Percentiles rank a stretch among this genome's conserved stretches.
phyloP scores from a whole-genome alignment of 1,284 basidiomycete species.

The Malassezia psittaci region DNA sequence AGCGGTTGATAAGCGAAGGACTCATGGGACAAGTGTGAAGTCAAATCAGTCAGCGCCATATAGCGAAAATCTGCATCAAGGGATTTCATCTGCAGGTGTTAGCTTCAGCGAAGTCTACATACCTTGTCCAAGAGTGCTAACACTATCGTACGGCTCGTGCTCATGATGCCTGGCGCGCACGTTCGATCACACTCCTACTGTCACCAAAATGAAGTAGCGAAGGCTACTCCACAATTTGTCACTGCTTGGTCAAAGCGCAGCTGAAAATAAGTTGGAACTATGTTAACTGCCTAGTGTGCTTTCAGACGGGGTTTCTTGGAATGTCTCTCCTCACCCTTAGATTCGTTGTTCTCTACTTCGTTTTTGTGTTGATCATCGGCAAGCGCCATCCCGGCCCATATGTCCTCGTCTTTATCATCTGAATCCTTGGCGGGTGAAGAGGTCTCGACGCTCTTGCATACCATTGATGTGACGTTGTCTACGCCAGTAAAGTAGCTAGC shows the following conservation, averaged over 20 bases:
- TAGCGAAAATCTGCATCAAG: conserved; percentile 38
- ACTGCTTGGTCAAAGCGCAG: too few relatives aligned
- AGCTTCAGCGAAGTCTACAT: background rate
- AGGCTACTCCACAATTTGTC: background rate
- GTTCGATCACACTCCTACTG: too few relatives aligned
- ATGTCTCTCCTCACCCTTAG: background rate
- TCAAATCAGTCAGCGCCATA: conserved; percentile 44
- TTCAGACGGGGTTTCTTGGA: background rate
- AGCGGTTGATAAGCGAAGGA: conserved; percentile 26
- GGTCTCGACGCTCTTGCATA: background rate
- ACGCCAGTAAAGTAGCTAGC: conserved; percentile 13
- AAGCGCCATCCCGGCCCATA: conserved; percentile 13
- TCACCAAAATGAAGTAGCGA: too few relatives aligned
- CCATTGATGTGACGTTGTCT: conserved; percentile 6
- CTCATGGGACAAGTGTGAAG: conserved; percentile 21
- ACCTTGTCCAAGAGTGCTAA: conserved; percentile 35
- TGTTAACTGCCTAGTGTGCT: too few relatives aligned
- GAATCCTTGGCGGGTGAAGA: background rate
- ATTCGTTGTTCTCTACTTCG: conserved; percentile 1
- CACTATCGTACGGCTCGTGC: conserved; percentile 7
- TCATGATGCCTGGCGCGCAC: conserved; percentile 1
- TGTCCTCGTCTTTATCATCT: conserved; percentile 9
- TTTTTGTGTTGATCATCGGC: background rate
- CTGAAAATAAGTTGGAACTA: too few relatives aligned
- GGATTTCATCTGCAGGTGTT: conserved; percentile 30